Base-by-base conservation (phyloP, 148 eudicot genomes). In the Amaranthus palmeri region DNA sequence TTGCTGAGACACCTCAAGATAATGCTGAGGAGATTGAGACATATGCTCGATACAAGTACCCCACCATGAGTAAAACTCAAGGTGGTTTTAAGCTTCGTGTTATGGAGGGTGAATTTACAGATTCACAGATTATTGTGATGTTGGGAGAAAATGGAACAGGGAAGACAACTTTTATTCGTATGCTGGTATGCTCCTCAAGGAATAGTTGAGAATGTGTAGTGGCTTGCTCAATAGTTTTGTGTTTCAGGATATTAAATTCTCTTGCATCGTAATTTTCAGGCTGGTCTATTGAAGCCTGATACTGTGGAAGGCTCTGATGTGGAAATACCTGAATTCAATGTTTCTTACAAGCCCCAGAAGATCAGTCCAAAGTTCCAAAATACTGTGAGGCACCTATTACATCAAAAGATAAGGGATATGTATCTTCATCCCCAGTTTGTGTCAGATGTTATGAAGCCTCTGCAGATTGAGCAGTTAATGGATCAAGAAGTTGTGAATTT, bases 81-180 rank as follows among this genome's bases (percentile, higher is more conserved):
- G 98, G 98, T 10, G 86, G 87, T 69, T 93, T 93, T 83, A 90
- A 69, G 75, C 90, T 93, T 66, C 81, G 76, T 63, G 95, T 86
- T 66, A 47, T 72, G 50, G 98, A 88, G 80, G 98, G 98, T 67
- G 96, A 93, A 80, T 93, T 93, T 66, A 93, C 98, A 4, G 96
- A 93, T 82, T 93, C 98, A 72, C 96, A 93, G 72, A 93, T 93
- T 67, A 67, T 90, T 68, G 98, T 93, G 68, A 90, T 93, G 98
- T 83, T 93, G 81, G 98, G 98, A 61, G 98, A 93, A 86, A 93
- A 93, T 79, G 98, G 96, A 69, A 93, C 95, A 0, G 96, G 98
- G 69, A 93, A 93, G 86, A 93, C 98, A 4, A 90, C 98, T 56
- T 90, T 93, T 73, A 90, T 90, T 52, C 85, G 96, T 56, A 87